Evolutionary conservation across 495 filamentous ascomycete genomes (phyloP).

Genomic region (Pseudoneurospora amorphoporcata): DNA sequence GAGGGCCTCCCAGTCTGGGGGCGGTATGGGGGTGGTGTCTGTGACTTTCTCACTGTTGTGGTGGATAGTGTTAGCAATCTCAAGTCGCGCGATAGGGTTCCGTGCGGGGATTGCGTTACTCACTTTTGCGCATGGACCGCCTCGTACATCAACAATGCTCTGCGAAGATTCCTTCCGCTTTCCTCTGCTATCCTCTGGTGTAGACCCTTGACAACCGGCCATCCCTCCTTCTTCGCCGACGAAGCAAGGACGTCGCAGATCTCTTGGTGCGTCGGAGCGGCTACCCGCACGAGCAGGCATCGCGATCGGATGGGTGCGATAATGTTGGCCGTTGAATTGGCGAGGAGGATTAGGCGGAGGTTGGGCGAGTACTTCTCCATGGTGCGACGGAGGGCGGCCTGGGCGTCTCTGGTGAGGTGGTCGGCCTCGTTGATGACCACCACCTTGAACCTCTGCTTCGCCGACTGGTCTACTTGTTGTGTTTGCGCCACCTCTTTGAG

Average conservation of each 20-base stretch:
- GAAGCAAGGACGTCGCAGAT: conserved; percentile 67
- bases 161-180: conserved; percentile 81
- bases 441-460: conserved; percentile 91
- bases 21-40: conserved; percentile 79
- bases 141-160: conserved; percentile 90
- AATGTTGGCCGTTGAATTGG: conserved; percentile 92
- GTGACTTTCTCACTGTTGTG: conserved; percentile 71
- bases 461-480: conserved; percentile 85
- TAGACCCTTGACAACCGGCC: conserved; percentile 56
- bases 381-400: conserved; percentile 85
- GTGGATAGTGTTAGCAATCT: conserved; percentile 4
- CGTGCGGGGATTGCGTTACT: conserved; percentile 9
- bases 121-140: conserved; percentile 95
- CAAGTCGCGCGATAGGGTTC: background rate
- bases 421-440: conserved; percentile 99
- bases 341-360: conserved; percentile 77
- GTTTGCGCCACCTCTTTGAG: conserved; percentile 98
- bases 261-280: conserved; percentile 75
- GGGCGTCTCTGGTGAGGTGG: conserved; percentile 84
- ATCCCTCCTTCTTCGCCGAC: conserved; percentile 69
- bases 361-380: conserved; percentile 99
- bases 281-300: conserved; percentile 82
- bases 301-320: conserved; percentile 90
- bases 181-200: conserved; percentile 81
- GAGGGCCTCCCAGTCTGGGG: conserved; percentile 91